Evolutionary conservation across 108 stramenopile genomes (phyloP), one percentile per base, ranked within the genome.

Genomic region (Cyclotella sp.): DNA sequence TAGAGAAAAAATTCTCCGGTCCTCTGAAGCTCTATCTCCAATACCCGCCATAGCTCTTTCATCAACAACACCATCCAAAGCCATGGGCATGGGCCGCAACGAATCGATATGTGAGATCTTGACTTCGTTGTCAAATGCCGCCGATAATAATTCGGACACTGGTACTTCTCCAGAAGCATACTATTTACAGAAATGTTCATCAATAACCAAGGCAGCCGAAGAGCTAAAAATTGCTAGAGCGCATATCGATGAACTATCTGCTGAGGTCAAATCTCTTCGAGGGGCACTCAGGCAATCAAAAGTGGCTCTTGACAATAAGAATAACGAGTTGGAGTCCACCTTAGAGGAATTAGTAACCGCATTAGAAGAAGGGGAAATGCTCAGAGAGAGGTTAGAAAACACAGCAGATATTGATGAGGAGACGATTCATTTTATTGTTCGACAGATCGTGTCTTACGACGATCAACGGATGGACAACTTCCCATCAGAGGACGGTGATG

Each of bases 41-140:
- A 79, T 83, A 19, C 80, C 83, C 12, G 63, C 79, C 30, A 69
- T 68, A 53, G 24, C 71, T 14, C 68, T 27, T 30, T 34, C 45
- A 10, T 19, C 77, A 13, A 39, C 82, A 0, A 58, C 64, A 57
- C 66, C 84, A 8, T 78, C 75, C 49, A 82, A 78, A 62, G 87
- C 83, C 66, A 92, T 84, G 60, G 88, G 84, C 15, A 85, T 86
- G 52, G 73, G 83, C 28, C 44, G 64, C 10, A 61, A 67, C 60
- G 78, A 79, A 59, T 67, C 78, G 9, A 79, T 79, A 60, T 47
- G 40, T 51, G 78, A 79, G 51, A 79, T 79, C 45, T 72, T 79
- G 57, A 66, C 78, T 40, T 45, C 78, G 5, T 53, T 76, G 22
- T 74, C 73, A 14, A 68, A 39, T 68, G 73, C 39, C 9, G 64